Base-by-base conservation (phyloP, 768 basidiomycete species). In the Leucosporidium creatinivorum region DNA sequence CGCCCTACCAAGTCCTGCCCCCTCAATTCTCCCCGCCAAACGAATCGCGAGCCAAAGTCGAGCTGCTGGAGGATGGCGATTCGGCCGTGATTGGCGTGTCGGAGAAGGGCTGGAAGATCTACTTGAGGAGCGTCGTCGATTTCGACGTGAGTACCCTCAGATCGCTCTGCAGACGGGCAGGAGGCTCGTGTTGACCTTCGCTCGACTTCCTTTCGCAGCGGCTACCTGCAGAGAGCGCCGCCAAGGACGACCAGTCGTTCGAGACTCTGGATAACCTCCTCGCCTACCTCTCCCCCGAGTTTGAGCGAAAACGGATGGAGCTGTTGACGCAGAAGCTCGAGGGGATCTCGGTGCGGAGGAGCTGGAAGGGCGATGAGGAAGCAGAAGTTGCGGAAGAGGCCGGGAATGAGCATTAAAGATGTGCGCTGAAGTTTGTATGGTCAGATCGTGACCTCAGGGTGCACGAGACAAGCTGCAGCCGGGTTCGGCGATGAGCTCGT, bases 261-360 rank as follows among this genome's bases (percentile, higher is more conserved):
- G 57, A 58, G 36, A 58, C 57, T 33, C 57, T 58, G 23, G 57
- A 58, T 3, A 33, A 58, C 21, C 25, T 58, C 10, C 31, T 58
- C 33, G 36, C 57, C 33, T 39, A 58, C 57, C 36, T 58, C 33
- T 58, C 57, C 23, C 57, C 57, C 13, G n/a, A 8, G 57, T 58
- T 58, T 39, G 57, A 58, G 57, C 13, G 12, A 6, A 58, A 25
- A 25, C 31, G 57, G 17, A 58, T 58, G 36, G 25, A 58, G 33
- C 18, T 58, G 30, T 18, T 58, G 57, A 13, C 57, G 57, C 33
- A 39, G 23, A n/a, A 23, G 33, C 25, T 58, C 8, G 36, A n/a
- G 33, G 39, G 39, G 9, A 58, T 58, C 57, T 58, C 57, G 57
- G 57, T 58, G 21, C 31, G 57, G 33, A 58, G 33, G 33, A 25